These are phyloP conservation scores for Thamnidium elegans DNA, from an alignment of 192 early-diverging fungal genomes.

Conservation along the genomic window DNA sequence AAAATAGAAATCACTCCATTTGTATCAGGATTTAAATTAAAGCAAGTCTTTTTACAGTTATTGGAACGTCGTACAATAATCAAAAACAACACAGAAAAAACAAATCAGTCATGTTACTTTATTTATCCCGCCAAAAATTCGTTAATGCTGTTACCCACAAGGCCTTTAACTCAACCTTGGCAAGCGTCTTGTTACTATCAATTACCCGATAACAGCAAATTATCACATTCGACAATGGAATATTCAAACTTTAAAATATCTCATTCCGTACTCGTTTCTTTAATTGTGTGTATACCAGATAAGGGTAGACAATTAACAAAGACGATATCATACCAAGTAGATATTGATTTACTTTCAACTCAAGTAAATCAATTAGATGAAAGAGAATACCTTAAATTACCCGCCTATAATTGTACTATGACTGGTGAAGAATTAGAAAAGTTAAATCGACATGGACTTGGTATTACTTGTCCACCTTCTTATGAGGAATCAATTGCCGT, in stretches of 20 bases:
- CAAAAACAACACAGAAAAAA: not conserved
- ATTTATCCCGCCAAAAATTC: not conserved
- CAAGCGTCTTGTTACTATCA: not conserved
- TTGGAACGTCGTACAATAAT: conserved; percentile 5
- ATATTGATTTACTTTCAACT: not conserved
- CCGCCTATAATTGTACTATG: conserved; percentile 3
- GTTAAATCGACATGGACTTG: not conserved
- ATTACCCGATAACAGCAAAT: conserved; percentile 2
- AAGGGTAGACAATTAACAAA: not conserved
- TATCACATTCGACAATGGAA: conserved; percentile 1
- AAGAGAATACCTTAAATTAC: not conserved
- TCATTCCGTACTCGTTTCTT: conserved; percentile 2
- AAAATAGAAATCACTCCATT: conserved; percentile 5
- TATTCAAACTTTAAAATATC: conserved; percentile 2
- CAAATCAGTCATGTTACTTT: conserved; percentile 4
- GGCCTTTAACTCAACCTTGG: not conserved
- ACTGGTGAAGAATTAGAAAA: conserved; percentile 11
- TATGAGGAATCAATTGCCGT: not conserved
- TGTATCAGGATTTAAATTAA: not conserved
- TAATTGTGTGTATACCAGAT: conserved; percentile 2
- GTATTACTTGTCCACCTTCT: not conserved
- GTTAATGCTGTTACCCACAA: not conserved
- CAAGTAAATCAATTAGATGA: conserved; percentile 1
- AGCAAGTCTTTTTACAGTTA: conserved; percentile 16
- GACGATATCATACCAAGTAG: conserved; percentile 3